Percentiles rank a stretch among this genome's conserved stretches.
Conservation (phyloP, 139 green algal genomes). For the Raphidocelis subcapitata region DNA sequence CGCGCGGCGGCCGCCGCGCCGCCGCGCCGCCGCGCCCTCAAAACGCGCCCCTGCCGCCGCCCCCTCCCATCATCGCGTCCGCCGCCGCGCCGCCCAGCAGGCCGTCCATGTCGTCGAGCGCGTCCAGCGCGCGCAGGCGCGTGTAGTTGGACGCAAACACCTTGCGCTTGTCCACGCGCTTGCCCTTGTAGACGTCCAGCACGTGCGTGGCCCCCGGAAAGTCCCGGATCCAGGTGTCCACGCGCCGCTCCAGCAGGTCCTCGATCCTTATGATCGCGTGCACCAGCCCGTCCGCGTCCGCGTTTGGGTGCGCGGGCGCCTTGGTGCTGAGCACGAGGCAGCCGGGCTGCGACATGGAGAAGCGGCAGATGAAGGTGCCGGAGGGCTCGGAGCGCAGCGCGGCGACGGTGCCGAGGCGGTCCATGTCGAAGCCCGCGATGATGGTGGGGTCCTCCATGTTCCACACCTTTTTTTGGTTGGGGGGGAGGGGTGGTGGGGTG, state of each 20-base stretch:
- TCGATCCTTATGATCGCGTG: conserved; percentile 62
- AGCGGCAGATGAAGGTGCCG: conserved; percentile 64
- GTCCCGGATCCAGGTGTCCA: conserved; percentile 67
- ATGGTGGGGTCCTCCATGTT: conserved; percentile 66
- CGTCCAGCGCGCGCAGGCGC: conserved; percentile 30
- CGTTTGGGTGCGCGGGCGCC: conserved; percentile 6
- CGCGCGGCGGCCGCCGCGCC: too few relatives aligned
- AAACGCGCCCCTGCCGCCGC: too few relatives aligned
- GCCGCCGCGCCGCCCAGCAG: conserved; percentile 7
- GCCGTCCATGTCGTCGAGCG: conserved; percentile 12
- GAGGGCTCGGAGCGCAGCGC: conserved; percentile 41
- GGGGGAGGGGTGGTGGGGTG: too few relatives aligned
- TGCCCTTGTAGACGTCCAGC: conserved; percentile 63
- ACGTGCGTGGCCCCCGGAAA: conserved; percentile 53
- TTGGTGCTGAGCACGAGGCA: conserved; percentile 47
- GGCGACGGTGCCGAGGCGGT: conserved; percentile 47
- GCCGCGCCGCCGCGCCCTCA: too few relatives aligned
- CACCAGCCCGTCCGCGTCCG: conserved; percentile 55
- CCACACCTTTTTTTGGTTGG: conserved; percentile 36
- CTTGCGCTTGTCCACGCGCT: conserved; percentile 67
- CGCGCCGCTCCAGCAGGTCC: conserved; percentile 58
- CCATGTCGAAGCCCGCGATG: conserved; percentile 71
- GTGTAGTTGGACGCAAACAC: conserved; percentile 58
- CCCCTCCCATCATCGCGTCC: too few relatives aligned
- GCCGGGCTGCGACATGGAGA: conserved; percentile 52